Percentiles rank a stretch among this genome's conserved stretches.
These are phyloP conservation scores for Arabis hirsuta DNA, from an alignment of 345 rosid species.

Conservation along the genomic window DNA sequence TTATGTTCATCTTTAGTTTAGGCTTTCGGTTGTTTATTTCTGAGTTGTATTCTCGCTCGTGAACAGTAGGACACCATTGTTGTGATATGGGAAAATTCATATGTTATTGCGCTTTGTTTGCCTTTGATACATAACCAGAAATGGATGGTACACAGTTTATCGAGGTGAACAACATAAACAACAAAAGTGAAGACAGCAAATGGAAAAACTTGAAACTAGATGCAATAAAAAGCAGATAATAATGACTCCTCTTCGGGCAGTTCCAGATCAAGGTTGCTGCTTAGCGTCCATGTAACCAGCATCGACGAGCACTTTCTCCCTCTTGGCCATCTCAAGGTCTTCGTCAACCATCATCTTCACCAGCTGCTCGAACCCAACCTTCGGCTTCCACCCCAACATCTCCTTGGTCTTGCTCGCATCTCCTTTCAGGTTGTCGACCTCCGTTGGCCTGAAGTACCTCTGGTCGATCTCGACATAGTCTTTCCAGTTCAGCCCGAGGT, in stretches of 20 bases:
- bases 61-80: slow-evolving; percentile 5
- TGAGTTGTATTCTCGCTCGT: not conserved
- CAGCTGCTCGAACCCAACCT: slow-evolving; percentile 76
- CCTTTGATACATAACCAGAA: slow-evolving; percentile 26
- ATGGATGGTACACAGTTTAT: slow-evolving; percentile 12
- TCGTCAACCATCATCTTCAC: slow-evolving; percentile 96
- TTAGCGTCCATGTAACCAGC: slow-evolving; percentile 88
- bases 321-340: slow-evolving; percentile 78
- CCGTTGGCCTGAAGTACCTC: slow-evolving; percentile 64
- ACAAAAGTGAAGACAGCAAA: slow-evolving; percentile 9
- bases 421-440: slow-evolving; percentile 63
- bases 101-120: slow-evolving; percentile 11
- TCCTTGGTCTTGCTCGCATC: slow-evolving; percentile 59
- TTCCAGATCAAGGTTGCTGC: slow-evolving; percentile 66
- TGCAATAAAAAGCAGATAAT: slow-evolving; percentile 1
- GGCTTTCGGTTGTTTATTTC: not conserved
- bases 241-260: not conserved
- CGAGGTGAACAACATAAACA: slow-evolving; percentile 17
- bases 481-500: slow-evolving; percentile 60
- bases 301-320: slow-evolving; percentile 94
- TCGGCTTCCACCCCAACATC: slow-evolving; percentile 71
- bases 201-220: not conserved
- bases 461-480: slow-evolving; percentile 60
- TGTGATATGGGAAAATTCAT: slow-evolving; percentile 8
- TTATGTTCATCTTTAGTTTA: not conserved